These are phyloP conservation scores for Spiraea crenata DNA, from an alignment of 331 rosid genomes.

Conservation along the genomic window DNA sequence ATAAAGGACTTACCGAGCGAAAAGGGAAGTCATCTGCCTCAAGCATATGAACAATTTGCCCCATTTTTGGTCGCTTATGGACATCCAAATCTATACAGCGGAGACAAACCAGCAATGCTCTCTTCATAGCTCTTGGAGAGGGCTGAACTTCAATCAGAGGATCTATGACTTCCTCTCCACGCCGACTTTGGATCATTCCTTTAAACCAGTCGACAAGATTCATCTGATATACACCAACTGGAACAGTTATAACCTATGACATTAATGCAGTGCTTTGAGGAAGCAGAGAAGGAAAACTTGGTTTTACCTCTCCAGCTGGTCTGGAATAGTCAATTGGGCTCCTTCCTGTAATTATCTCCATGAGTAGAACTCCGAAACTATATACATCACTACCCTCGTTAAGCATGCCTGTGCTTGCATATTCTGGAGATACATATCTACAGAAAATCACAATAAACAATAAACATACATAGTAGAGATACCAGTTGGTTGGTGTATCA, in stretches of 20 bases:
- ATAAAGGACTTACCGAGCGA: slow-evolving; percentile 59
- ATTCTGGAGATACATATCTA: slow-evolving; percentile 96
- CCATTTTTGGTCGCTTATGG: slow-evolving; percentile 88
- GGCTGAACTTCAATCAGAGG: slow-evolving; percentile 72
- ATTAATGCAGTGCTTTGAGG: slow-evolving; percentile 8
- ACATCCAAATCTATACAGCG: slow-evolving; percentile 93
- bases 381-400: slow-evolving; percentile 93
- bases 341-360: slow-evolving; percentile 98
- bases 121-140: slow-evolving; percentile 71
- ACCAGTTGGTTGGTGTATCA: neutral
- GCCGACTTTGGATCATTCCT: slow-evolving; percentile 87
- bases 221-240: slow-evolving; percentile 57
- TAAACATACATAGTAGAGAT: neutral
- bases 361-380: slow-evolving; percentile 92
- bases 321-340: slow-evolving; percentile 87
- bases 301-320: slow-evolving; percentile 86
- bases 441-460: slow-evolving; percentile 17
- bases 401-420: slow-evolving; percentile 96
- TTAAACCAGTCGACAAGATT: slow-evolving; percentile 96
- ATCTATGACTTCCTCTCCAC: slow-evolving; percentile 82
- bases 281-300: slow-evolving; percentile 1
- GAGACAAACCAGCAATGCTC: slow-evolving; percentile 77
- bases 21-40: slow-evolving; percentile 95
- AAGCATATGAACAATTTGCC: slow-evolving; percentile 97
- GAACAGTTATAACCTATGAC: slow-evolving; percentile 11